Evolutionary conservation across 305 asterid species (phyloP), one percentile per base, ranked within the genome.

Genomic region (Solanum hybrid): DNA sequence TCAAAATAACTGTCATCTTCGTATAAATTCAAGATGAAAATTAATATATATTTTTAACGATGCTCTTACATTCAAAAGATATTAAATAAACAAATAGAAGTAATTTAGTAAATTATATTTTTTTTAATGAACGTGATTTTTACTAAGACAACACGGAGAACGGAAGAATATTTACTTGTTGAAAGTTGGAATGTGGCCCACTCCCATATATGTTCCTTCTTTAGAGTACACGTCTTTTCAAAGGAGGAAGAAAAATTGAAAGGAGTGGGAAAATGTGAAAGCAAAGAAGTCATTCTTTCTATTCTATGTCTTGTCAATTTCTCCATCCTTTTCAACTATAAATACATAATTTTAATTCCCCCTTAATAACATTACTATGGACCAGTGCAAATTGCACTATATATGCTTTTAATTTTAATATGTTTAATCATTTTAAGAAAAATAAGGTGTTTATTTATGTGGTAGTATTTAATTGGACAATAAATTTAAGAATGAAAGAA

Each of bases 201-300:
- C 7, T 27, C 94, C 95, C 92, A 91, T 89, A 2, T 37, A 13
- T 95, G 98, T 91, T 92, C 93, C 94, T 92, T 72, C 92, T 88
- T 90, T 90, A 86, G 93, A 60, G 91, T 88, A 88, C 93, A 92
- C 91, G 94, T 93, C 96, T 91, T 93, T 92, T 92, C 94, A 51
- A 81, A 90, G 91, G 89, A 77, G 89, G 91, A 79, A 19, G 45
- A 60, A 35, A 45, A 82, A 27, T 88, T 78, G 78, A 26, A 88
- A 45, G 87, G 36, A 22, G 72, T 82, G 87, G 72, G 87, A 82
- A 71, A 87, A 60, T 27, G 64, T 15, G 79, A 89, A 86, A 76
- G 82, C 89, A 51, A 87, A 87, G 32, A 87, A 31, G 34, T 40
- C 80, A 75, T 72, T 66, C 37, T 38, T 37, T 71, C 51, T 72